These are phyloP conservation scores for Puccinia coronata DNA, from an alignment of 1,284 basidiomycete genomes.

Conservation along the genomic window DNA sequence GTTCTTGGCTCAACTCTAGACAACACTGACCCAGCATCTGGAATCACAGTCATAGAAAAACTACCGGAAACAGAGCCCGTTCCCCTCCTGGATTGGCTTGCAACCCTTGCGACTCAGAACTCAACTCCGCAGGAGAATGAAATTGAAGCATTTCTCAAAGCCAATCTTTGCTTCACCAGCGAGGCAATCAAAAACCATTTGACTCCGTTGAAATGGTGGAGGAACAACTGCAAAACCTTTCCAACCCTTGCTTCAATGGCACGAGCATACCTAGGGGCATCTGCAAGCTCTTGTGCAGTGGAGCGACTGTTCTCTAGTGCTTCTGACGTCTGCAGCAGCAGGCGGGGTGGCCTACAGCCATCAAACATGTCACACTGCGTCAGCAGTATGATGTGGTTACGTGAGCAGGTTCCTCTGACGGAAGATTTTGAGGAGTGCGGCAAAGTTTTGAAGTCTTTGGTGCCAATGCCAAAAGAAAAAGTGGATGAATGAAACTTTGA, in stretches of 20 bases:
- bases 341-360: background rate
- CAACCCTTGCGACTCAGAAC: background rate
- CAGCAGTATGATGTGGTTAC: constrained; percentile 3
- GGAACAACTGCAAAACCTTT: background rate
- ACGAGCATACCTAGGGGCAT: background rate
- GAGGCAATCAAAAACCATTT: background rate
- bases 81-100: background rate
- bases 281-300: constrained; percentile 9
- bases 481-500: no score
- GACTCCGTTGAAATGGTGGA: background rate
- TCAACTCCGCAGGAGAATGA: background rate
- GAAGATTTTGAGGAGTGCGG: background rate
- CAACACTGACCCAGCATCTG: background rate
- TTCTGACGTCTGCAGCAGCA: constrained; percentile 5
- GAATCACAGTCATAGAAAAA: background rate
- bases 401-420: background rate
- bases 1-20: background rate
- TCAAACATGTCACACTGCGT: background rate
- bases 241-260: background rate
- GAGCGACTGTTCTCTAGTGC: constrained; percentile 7
- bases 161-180: background rate
- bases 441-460: background rate
- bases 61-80: background rate
- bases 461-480: background rate
- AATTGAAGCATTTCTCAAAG: background rate